Evolutionary conservation across 1,284 basidiomycete species (phyloP).

Genomic region (Boletus sp.): DNA sequence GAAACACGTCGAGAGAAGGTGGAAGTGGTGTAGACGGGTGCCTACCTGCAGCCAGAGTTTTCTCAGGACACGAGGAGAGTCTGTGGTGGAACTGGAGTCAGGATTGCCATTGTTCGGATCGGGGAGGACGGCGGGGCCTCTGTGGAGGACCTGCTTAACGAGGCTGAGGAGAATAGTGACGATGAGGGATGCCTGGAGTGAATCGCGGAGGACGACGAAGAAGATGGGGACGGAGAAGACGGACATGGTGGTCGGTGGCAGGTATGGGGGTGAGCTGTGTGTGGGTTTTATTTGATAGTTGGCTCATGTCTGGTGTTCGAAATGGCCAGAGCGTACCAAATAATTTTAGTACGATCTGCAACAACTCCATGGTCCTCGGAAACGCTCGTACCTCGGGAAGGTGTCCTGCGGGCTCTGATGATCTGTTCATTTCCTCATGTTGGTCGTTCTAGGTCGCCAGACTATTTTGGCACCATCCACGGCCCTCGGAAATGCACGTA

Average conservation of each 20-base stretch:
- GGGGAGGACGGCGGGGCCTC: constrained; percentile 12
- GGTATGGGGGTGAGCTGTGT: background rate
- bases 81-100: background rate
- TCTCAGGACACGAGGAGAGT: constrained; percentile 42
- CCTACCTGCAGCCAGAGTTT: constrained; percentile 63
- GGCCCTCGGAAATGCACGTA: too few species aligned
- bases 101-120: background rate
- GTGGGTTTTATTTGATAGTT: constrained; percentile 25
- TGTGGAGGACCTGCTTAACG: constrained; percentile 71
- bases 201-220: constrained; percentile 88
- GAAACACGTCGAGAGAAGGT: background rate
- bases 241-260: constrained; percentile 24
- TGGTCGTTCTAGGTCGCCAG: too few species aligned
- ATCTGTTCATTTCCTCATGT: background rate
- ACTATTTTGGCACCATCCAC: too few species aligned
- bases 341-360: too few species aligned
- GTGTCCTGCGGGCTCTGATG: too few species aligned
- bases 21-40: background rate
- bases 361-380: too few species aligned
- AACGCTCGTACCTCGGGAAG: too few species aligned
- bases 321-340: too few species aligned
- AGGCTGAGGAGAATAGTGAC: constrained; percentile 83
- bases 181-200: constrained; percentile 86
- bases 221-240: constrained; percentile 80
- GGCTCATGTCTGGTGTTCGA: background rate